These are phyloP conservation scores for Mortierella polycephala DNA, from an alignment of 371 early-diverging fungal genomes.

Conservation along the genomic window DNA sequence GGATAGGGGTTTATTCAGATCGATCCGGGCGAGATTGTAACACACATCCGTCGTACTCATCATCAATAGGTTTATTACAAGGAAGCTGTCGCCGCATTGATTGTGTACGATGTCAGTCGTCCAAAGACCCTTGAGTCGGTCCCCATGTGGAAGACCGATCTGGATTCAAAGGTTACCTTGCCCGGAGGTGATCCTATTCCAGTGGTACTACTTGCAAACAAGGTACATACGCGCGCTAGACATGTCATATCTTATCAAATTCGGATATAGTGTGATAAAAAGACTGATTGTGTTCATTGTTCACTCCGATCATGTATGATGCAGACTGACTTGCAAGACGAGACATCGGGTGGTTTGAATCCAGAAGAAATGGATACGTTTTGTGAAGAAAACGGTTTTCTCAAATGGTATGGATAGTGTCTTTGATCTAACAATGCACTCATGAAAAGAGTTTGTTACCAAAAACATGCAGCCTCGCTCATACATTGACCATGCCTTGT, in stretches of 20 bases:
- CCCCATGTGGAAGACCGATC: conserved; percentile 77
- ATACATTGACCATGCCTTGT: background rate
- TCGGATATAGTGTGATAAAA: no score
- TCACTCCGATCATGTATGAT: background rate
- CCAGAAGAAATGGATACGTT: conserved; percentile 62
- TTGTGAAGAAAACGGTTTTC: conserved; percentile 67
- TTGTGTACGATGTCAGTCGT: conserved; percentile 84
- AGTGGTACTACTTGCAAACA: conserved; percentile 72
- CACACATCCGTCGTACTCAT: no score
- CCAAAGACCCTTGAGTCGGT: conserved; percentile 78
- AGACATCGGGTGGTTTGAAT: conserved; percentile 21
- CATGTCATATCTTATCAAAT: conserved; percentile 45
- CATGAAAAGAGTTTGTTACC: background rate
- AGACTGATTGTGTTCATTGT: conserved; percentile 1
- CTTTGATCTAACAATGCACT: no score
- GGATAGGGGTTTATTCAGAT: no score
- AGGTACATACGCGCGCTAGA: conserved; percentile 65
- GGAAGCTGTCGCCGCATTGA: conserved; percentile 81
- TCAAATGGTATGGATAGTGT: no score
- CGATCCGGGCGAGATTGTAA: no score
- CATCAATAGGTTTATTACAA: conserved; percentile 77
- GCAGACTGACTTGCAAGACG: conserved; percentile 43
- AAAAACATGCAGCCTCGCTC: background rate
- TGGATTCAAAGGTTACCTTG: conserved; percentile 69
- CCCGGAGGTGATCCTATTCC: conserved; percentile 74